A percentile compares a stretch with the other conserved stretches of the same genome.
Evolutionary conservation across 2,329 filamentous ascomycete genomes (phyloP).

Genomic region (Ceratocystis harringtonii): DNA sequence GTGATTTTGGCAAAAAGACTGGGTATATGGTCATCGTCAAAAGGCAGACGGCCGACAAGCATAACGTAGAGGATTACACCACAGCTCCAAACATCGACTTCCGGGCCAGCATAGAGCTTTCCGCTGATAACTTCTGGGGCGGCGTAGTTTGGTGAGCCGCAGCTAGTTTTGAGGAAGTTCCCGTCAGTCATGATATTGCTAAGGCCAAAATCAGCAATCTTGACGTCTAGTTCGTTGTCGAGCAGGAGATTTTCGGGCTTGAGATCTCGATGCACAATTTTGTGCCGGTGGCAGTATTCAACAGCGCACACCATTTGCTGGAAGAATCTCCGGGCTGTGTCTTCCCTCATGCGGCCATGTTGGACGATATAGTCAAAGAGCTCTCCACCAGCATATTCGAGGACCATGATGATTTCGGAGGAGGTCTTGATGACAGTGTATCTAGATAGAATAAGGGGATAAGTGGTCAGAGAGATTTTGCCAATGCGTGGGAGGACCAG

Average conservation of each 20-base stretch:
- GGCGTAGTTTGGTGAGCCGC: conserved; percentile 94
- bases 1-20: conserved; percentile 96
- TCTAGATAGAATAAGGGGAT: conserved; percentile 30
- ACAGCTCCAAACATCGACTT: conserved; percentile 97
- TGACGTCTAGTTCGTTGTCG: conserved; percentile 91
- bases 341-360: conserved; percentile 79
- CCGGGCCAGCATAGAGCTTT: conserved; percentile 90
- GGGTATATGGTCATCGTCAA: conserved; percentile 97
- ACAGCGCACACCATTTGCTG: conserved; percentile 98
- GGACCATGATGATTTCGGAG: conserved; percentile 94
- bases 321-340: conserved; percentile 92
- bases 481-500: background rate
- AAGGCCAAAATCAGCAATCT: conserved; percentile 95
- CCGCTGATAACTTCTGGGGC: conserved; percentile 96
- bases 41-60: conserved; percentile 70
- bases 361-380: conserved; percentile 97
- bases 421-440: conserved; percentile 94
- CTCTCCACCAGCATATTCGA: conserved; percentile 93
- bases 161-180: conserved; percentile 97
- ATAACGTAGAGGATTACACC: conserved; percentile 81
- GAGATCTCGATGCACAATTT: conserved; percentile 93
- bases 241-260: conserved; percentile 95
- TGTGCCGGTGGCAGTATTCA: conserved; percentile 96
- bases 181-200: conserved; percentile 99
- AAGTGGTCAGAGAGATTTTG: background rate